Percentiles rank a stretch among this genome's conserved stretches.
Evolutionary conservation across 2,329 filamentous ascomycete genomes (phyloP).

Genomic region (Botrytis paeoniae): DNA sequence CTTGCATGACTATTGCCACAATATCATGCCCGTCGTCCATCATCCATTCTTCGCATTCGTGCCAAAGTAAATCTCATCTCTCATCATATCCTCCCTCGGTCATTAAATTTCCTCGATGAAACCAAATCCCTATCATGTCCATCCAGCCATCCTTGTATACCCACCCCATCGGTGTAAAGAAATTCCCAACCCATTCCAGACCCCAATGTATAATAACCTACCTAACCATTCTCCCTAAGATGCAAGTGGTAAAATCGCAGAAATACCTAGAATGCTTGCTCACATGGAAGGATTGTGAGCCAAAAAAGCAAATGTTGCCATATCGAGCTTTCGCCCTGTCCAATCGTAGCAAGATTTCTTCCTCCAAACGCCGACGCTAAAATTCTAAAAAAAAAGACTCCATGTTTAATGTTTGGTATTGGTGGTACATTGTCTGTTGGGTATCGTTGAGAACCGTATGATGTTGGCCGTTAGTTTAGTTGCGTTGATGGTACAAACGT

Average conservation of each 20-base stretch:
- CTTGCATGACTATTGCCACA: neutral
- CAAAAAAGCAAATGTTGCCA: conserved; percentile 2
- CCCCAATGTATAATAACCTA: conserved; percentile 3
- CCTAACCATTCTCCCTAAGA: conserved; percentile 12
- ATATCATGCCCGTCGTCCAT: neutral
- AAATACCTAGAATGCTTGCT: conserved; percentile 3
- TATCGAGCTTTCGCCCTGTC: neutral
- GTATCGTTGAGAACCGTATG: conserved; percentile 14
- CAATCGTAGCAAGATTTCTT: conserved; percentile 1
- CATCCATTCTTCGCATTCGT: neutral
- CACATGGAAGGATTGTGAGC: neutral
- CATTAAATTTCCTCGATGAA: conserved; percentile 4
- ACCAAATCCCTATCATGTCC: neutral
- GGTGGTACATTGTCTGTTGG: conserved; percentile 11
- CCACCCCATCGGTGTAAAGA: conserved; percentile 2
- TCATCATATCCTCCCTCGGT: neutral
- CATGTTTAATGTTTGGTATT: conserved; percentile 11
- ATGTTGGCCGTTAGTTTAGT: conserved; percentile 13
- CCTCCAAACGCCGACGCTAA: conserved; percentile 16
- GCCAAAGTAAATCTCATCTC: neutral
- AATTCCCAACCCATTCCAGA: neutral
- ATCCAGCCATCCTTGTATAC: conserved; percentile 9
- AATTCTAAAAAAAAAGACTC: conserved; percentile 10
- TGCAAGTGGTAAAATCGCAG: conserved; percentile 10
- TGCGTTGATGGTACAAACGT: conserved; percentile 15